phyloP scores from a whole-genome alignment of 768 basidiomycete genomes.

The Suillus alpinus region DNA sequence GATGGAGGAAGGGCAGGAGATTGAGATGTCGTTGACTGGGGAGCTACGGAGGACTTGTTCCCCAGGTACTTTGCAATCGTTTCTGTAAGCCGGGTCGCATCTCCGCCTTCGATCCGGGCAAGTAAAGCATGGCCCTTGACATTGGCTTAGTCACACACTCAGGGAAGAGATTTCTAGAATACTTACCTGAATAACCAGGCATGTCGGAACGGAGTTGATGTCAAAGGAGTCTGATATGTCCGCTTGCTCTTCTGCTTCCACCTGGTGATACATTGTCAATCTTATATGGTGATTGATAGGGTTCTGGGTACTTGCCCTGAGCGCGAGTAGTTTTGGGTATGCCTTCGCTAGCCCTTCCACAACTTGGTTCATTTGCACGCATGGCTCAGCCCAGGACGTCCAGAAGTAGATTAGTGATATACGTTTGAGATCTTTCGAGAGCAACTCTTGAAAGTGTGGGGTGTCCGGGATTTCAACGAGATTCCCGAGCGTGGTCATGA shows the following conservation, averaged over 20 bases:
- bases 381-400: slow-evolving; percentile 91
- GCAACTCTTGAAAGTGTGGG: slow-evolving; percentile 67
- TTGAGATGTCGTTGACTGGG: slow-evolving; percentile 4
- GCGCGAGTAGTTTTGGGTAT: slow-evolving; percentile 63
- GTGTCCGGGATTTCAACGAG: slow-evolving; percentile 54
- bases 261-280: slow-evolving; percentile 36
- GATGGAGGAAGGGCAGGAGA: slow-evolving; percentile 26
- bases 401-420: slow-evolving; percentile 93
- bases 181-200: slow-evolving; percentile 76
- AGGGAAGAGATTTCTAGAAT: slow-evolving; percentile 6
- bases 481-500: slow-evolving; percentile 34
- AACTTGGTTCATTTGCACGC: slow-evolving; percentile 84
- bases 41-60: slow-evolving; percentile 23
- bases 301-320: slow-evolving; percentile 54
- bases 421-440: slow-evolving; percentile 73
- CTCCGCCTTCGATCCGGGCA: slow-evolving; percentile 74
- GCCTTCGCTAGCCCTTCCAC: slow-evolving; percentile 71
- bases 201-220: slow-evolving; percentile 83
- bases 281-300: background rate
- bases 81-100: slow-evolving; percentile 60
- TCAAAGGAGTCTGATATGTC: slow-evolving; percentile 94
- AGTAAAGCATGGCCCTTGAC: slow-evolving; percentile 86
- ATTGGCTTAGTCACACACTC: background rate
- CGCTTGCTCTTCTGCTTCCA: slow-evolving; percentile 75
- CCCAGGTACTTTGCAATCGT: slow-evolving; percentile 58